These are phyloP conservation scores for Ceratocystis colombiana DNA, from an alignment of 2,329 filamentous ascomycete species.

Conservation along the genomic window DNA sequence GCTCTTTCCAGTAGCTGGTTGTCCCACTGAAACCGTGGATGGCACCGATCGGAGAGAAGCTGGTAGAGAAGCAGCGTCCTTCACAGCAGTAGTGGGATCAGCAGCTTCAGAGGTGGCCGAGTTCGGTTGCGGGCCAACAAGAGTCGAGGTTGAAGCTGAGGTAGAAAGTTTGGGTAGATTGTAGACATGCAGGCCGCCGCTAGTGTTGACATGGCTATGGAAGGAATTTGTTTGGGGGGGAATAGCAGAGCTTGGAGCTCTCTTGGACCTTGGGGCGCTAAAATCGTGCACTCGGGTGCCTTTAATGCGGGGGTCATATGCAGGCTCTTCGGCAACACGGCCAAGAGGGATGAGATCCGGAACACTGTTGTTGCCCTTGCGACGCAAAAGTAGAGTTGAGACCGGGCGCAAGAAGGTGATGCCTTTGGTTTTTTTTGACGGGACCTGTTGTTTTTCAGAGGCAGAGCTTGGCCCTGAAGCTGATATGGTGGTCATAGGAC, in stretches of 20 bases:
- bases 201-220: not conserved
- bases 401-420: conserved; percentile 50
- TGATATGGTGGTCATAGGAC: conserved; percentile 8
- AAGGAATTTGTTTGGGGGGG: conserved; percentile 16
- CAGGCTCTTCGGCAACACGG: conserved; percentile 37
- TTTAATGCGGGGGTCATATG: conserved; percentile 54
- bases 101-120: not conserved
- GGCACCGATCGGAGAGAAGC: conserved; percentile 20
- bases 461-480: conserved; percentile 31
- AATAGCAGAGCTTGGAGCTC: conserved; percentile 18
- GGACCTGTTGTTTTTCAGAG: conserved; percentile 33
- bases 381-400: conserved; percentile 48
- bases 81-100: not conserved
- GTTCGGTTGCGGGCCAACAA: not conserved
- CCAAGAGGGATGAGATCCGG: conserved; percentile 37
- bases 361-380: conserved; percentile 44
- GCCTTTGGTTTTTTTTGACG: conserved; percentile 43
- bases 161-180: conserved; percentile 15
- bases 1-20: conserved; percentile 5
- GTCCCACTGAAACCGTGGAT: conserved; percentile 9
- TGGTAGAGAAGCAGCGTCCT: conserved; percentile 17
- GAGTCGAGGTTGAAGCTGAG: conserved; percentile 16
- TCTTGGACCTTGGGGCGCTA: conserved; percentile 46
- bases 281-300: conserved; percentile 57
- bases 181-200: conserved; percentile 1